A percentile compares a stretch with the other conserved stretches of the same genome.
Evolutionary conservation across 495 filamentous ascomycete species (phyloP).

Genomic region (Extremus antarcticus): DNA sequence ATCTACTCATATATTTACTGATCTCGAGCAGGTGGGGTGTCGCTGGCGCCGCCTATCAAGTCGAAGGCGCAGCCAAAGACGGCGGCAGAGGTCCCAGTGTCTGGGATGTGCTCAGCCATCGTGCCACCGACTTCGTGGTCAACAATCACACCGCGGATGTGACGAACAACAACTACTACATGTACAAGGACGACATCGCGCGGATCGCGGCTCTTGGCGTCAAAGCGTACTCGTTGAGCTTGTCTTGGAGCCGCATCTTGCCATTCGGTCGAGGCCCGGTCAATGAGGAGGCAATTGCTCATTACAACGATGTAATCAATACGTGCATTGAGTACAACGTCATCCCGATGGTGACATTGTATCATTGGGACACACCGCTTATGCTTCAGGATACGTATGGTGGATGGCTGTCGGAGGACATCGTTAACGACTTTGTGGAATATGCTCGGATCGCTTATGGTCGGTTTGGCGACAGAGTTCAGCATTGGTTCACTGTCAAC

Average conservation of each 20-base stretch:
- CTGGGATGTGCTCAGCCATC: conserved; percentile 20
- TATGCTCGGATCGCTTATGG: conserved; percentile 22
- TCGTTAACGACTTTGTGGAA: conserved; percentile 20
- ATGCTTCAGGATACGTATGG: conserved; percentile 21
- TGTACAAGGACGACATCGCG: conserved; percentile 30
- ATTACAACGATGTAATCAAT: conserved; percentile 27
- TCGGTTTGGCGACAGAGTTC: conserved; percentile 20
- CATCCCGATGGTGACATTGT: conserved; percentile 21
- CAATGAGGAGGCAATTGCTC: conserved; percentile 21
- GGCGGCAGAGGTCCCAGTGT: conserved; percentile 28
- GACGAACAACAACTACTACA: conserved; percentile 27
- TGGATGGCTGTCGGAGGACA: conserved; percentile 22
- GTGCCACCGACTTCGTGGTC: conserved; percentile 21
- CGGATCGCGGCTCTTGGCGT: conserved; percentile 29
- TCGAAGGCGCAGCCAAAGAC: conserved; percentile 26
- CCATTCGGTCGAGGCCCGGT: conserved; percentile 23
- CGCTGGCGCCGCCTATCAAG: conserved; percentile 26
- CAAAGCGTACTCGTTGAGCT: conserved; percentile 22
- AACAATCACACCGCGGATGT: conserved; percentile 21
- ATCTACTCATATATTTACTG: background rate
- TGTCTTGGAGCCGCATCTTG: conserved; percentile 28
- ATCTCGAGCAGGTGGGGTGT: conserved; percentile 18
- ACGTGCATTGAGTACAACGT: conserved; percentile 22
- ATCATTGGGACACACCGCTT: conserved; percentile 25
- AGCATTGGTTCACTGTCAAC: conserved; percentile 33